A percentile compares a stretch with the other conserved stretches of the same genome.
These are phyloP conservation scores for Melaleuca quinquenervia DNA, from an alignment of 345 rosid genomes.

Conservation along the genomic window DNA sequence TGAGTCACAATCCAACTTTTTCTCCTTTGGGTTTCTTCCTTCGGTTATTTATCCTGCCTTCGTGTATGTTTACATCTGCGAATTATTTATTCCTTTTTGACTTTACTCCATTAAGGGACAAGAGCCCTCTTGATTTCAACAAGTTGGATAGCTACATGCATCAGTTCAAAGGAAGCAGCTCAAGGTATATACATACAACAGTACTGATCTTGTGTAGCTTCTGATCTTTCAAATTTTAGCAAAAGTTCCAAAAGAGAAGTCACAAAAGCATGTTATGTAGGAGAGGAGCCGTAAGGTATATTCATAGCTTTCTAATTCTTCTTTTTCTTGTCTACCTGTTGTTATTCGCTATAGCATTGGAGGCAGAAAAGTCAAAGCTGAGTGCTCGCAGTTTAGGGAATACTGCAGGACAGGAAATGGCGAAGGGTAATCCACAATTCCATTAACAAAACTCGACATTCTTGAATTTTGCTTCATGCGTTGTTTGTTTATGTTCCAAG, in stretches of 20 bases:
- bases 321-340: constrained; percentile 1
- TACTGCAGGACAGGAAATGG: constrained; percentile 69
- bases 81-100: background rate
- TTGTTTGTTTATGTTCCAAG: background rate
- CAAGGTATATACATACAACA: constrained; percentile 33
- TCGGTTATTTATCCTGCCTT: background rate
- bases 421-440: constrained; percentile 51
- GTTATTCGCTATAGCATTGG: constrained; percentile 60
- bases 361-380: constrained; percentile 88
- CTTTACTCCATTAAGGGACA: constrained; percentile 26
- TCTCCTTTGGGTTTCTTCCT: background rate
- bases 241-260: background rate
- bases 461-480: background rate
- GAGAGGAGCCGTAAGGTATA: constrained; percentile 11
- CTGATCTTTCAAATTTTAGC: background rate
- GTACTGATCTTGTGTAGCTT: background rate
- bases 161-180: constrained; percentile 92
- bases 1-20: constrained; percentile 6
- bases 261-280: background rate
- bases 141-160: constrained; percentile 75
- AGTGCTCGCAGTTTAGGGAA: constrained; percentile 72
- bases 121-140: constrained; percentile 41
- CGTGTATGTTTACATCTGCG: background rate
- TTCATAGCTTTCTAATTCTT: constrained; percentile 2
- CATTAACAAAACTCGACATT: background rate